Evolutionary conservation across 2,329 filamentous ascomycete genomes (phyloP).

Genomic region (Nemania sp.): DNA sequence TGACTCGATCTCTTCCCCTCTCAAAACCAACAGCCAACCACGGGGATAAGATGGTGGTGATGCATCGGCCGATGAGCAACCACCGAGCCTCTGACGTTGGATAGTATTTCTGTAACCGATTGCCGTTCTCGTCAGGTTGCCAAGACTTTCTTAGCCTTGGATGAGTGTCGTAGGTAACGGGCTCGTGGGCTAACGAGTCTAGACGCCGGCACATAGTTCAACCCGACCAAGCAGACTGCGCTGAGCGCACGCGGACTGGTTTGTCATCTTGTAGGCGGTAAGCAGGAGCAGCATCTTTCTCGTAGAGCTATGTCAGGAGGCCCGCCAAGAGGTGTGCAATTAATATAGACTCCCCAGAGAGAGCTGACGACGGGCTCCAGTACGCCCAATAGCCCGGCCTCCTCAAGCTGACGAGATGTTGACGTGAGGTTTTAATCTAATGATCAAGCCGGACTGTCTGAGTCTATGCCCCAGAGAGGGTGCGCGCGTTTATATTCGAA

Average conservation of each 20-base stretch:
- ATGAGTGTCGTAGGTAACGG: not conserved
- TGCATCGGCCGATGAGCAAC: not conserved
- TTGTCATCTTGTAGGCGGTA: slow-evolving; percentile 3
- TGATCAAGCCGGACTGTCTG: slow-evolving; percentile 7
- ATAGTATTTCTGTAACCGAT: not conserved
- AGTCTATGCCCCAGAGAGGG: not conserved
- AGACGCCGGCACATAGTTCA: slow-evolving; percentile 2
- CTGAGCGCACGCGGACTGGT: not conserved
- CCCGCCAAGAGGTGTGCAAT: slow-evolving; percentile 22
- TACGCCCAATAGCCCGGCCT: slow-evolving; percentile 5
- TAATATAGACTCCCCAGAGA: slow-evolving; percentile 17
- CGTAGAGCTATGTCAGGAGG: slow-evolving; percentile 7
- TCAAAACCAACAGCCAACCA: not conserved
- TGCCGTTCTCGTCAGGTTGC: not conserved
- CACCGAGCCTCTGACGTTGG: not conserved
- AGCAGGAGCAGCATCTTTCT: not conserved
- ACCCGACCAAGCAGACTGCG: not conserved
- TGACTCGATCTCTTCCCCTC: not conserved
- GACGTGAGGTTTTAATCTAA: slow-evolving; percentile 24
- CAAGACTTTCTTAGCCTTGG: not conserved
- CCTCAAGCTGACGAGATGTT: slow-evolving; percentile 26
- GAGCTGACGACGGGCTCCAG: not conserved
- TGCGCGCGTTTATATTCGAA: slow-evolving; percentile 1
- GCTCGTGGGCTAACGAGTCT: not conserved
- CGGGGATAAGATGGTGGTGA: not conserved